phyloP scores from a whole-genome alignment of 2,329 filamentous ascomycete genomes.

The Fusarium sp. region DNA sequence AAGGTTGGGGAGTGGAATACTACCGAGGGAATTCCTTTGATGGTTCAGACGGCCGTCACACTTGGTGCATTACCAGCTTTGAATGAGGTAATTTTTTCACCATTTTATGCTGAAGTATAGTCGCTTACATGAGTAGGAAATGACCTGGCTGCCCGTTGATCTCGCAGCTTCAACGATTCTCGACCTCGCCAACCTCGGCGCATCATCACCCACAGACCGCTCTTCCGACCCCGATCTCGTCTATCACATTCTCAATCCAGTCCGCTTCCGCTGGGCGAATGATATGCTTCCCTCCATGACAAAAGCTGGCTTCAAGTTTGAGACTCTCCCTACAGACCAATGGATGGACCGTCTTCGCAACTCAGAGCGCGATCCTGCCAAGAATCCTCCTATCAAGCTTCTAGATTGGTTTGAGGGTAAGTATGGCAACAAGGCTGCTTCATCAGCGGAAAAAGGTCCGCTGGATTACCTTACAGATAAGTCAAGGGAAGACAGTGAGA shows the following conservation, averaged over 20 bases:
- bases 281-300: slow-evolving; percentile 60
- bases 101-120: too few relatives aligned
- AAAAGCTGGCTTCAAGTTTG: slow-evolving; percentile 55
- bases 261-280: slow-evolving; percentile 57
- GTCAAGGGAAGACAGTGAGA: slow-evolving; percentile 30
- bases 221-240: slow-evolving; percentile 17
- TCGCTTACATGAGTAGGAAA: slow-evolving; percentile 21
- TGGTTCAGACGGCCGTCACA: slow-evolving; percentile 58
- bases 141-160: slow-evolving; percentile 37
- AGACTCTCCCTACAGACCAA: slow-evolving; percentile 52
- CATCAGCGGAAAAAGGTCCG: slow-evolving; percentile 7
- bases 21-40: slow-evolving; percentile 62
- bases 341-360: slow-evolving; percentile 56
- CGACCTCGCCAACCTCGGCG: slow-evolving; percentile 16
- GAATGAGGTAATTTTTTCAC: too few relatives aligned
- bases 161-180: slow-evolving; percentile 25
- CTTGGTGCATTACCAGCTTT: slow-evolving; percentile 59
- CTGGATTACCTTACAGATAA: slow-evolving; percentile 27
- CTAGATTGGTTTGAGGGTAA: slow-evolving; percentile 59
- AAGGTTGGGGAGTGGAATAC: slow-evolving; percentile 60
- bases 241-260: slow-evolving; percentile 36
- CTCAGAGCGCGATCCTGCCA: slow-evolving; percentile 55
- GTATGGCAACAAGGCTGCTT: slow-evolving; percentile 31
- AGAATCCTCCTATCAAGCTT: slow-evolving; percentile 63
- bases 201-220: not conserved